phyloP scores from a whole-genome alignment of 495 filamentous ascomycete species.

The Penicillium macrosclerotiorum region DNA sequence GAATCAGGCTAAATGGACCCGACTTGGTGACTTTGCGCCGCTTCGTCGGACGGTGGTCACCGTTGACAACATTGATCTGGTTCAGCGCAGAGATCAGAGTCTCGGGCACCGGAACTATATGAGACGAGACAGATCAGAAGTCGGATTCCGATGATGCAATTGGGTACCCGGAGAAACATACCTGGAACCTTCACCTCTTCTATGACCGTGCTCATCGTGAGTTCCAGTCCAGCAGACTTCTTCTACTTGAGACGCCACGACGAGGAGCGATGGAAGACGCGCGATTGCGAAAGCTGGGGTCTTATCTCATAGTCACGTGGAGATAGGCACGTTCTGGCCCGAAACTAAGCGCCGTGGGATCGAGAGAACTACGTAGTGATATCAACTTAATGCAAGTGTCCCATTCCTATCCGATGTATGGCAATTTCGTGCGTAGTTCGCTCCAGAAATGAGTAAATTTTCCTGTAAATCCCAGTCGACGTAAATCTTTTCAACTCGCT shows the following conservation, averaged over 20 bases:
- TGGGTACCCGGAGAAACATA: slow-evolving; percentile 1
- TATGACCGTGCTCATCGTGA: slow-evolving; percentile 27
- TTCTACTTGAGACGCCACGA: slow-evolving; percentile 7
- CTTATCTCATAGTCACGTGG: slow-evolving; percentile 31
- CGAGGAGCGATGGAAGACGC: neutral
- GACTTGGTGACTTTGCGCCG: slow-evolving; percentile 34
- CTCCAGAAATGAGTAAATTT: too few relatives aligned
- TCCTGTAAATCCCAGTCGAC: too few relatives aligned
- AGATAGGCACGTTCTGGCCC: slow-evolving; percentile 20
- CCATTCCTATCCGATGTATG: too few relatives aligned
- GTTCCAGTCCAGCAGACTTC: neutral
- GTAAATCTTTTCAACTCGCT: too few relatives aligned
- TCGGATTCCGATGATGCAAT: neutral
- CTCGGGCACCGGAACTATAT: slow-evolving; percentile 25
- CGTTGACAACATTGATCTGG: slow-evolving; percentile 10
- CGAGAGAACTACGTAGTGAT: too few relatives aligned
- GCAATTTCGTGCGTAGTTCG: too few relatives aligned
- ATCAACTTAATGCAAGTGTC: too few relatives aligned
- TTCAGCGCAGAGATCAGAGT: slow-evolving; percentile 25
- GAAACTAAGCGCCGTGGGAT: too few relatives aligned
- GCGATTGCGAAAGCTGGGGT: slow-evolving; percentile 4
- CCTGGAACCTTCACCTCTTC: slow-evolving; percentile 24
- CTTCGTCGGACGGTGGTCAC: slow-evolving; percentile 28
- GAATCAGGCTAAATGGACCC: slow-evolving; percentile 18
- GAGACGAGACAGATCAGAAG: slow-evolving; percentile 7